Evolutionary conservation across 1,284 basidiomycete species (phyloP), one percentile per base, ranked within the genome.

Genomic region (Bjerkandera adusta): DNA sequence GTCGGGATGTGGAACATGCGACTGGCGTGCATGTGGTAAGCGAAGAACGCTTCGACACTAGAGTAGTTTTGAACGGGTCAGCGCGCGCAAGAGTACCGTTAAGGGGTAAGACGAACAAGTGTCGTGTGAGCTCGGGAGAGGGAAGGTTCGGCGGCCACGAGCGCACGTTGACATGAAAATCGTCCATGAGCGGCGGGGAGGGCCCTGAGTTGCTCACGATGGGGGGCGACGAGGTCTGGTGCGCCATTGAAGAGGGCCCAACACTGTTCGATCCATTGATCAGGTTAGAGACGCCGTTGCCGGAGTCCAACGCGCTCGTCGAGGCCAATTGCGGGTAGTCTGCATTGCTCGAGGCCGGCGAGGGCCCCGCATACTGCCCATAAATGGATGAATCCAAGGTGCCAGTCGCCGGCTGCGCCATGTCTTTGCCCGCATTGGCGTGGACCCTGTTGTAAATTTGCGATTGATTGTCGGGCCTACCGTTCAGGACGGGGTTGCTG

Each of bases 21-120:
- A 45, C 70, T 69, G 4, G 84, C 80, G 55, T 86, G 80, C 5
- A 83, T 83, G 52, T 87, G 83, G 54, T 79, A 87, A 4, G 74
- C 68, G 60, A 90, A 89, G 62, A 87, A 89, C 0, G 80, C 73
- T 30, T 86, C 83, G 33, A 85, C 78, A 34, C 85, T 88, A 54
- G 24, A 25, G 21, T 41, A 38, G 21, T 22, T 44, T 30, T 8
- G n/a, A n/a, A 30, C 27, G n/a, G 27, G 8, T 30, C 8, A 30
- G 8, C 27, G 27, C 27, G 27, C 27, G 27, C 27, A 30, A n/a
- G n/a, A 8, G 8, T n/a, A 30, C n/a, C n/a, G 27, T n/a, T 30
- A 30, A 30, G 27, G 27, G 36, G 4, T 22, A 36, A 3, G n/a
- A 63, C 79, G 59, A 51, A 85, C 85, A 88, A 61, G 57, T 87